Conservation (phyloP, 345 rosid genomes). For the Melastoma malabathricum region DNA sequence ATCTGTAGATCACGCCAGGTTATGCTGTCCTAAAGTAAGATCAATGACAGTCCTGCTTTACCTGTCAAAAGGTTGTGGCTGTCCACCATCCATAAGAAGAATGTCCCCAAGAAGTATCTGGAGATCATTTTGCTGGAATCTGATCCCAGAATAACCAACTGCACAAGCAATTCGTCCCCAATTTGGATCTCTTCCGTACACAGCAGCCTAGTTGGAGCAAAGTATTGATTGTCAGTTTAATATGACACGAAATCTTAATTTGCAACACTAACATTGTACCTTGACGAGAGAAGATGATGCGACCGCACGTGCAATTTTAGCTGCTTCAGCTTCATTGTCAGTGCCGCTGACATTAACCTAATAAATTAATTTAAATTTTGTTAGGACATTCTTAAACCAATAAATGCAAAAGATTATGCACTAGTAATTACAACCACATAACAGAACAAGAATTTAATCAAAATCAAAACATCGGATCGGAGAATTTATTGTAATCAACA, state of each 20-base stretch:
- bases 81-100: conserved; percentile 82
- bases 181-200: conserved; percentile 91
- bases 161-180: conserved; percentile 98
- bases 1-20: not conserved
- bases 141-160: conserved; percentile 73
- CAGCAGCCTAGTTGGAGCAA: conserved; percentile 50
- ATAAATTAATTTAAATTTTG: no score
- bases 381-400: no score
- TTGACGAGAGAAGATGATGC: conserved; percentile 94
- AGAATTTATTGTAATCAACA: no score
- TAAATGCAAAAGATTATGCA: no score
- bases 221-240: not conserved
- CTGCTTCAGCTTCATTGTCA: conserved; percentile 60
- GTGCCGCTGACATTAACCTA: conserved; percentile 72
- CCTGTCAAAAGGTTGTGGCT: conserved; percentile 86
- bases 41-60: conserved; percentile 3
- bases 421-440: no score
- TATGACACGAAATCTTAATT: conserved; percentile 5
- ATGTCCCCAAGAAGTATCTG: conserved; percentile 62
- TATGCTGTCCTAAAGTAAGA: not conserved
- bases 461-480: no score
- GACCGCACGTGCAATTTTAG: conserved; percentile 80
- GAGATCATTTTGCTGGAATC: conserved; percentile 46
- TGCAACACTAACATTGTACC: conserved; percentile 22
- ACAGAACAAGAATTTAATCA: no score